phyloP scores from a whole-genome alignment of 441 rosid species.

The Adansonia gregorii region DNA sequence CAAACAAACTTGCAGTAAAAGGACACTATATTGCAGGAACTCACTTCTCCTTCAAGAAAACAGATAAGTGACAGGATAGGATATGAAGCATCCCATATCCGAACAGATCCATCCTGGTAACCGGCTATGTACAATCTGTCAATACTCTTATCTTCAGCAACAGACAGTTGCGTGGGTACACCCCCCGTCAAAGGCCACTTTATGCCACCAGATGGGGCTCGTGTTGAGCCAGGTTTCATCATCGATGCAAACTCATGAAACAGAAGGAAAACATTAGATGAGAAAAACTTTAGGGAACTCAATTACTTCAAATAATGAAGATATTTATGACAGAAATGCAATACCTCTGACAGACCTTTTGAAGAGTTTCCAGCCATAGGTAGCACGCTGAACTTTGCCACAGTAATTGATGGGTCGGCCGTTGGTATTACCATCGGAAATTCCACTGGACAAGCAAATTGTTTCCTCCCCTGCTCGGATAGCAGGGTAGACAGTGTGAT shows the following conservation, averaged over 20 bases:
- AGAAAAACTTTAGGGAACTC: conserved; percentile 21
- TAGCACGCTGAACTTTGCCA: conserved; percentile 41
- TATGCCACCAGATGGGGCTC: conserved; percentile 29
- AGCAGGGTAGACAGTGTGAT: conserved; percentile 43
- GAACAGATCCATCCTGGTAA: conserved; percentile 67
- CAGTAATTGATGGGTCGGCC: conserved; percentile 53
- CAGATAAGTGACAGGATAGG: conserved; percentile 46
- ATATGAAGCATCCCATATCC: conserved; percentile 64
- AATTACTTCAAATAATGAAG: conserved; percentile 17
- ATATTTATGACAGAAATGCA: conserved; percentile 27
- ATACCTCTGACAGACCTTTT: conserved; percentile 59
- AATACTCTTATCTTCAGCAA: conserved; percentile 38
- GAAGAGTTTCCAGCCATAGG: conserved; percentile 41
- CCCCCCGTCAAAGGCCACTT: conserved; percentile 81
- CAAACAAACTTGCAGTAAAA: conserved; percentile 15
- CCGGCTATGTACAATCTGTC: conserved; percentile 65
- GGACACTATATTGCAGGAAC: conserved; percentile 10
- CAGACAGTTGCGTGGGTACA: conserved; percentile 47
- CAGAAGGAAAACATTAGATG: conserved; percentile 11
- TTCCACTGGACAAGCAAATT: conserved; percentile 39
- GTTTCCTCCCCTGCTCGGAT: conserved; percentile 50
- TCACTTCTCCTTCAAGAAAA: conserved; percentile 54
- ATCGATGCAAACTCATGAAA: conserved; percentile 39
- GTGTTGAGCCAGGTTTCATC: conserved; percentile 37
- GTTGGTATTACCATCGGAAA: conserved; percentile 53